These are phyloP conservation scores for Hortiboletus campestris DNA, from an alignment of 768 basidiomycete species.

Conservation along the genomic window DNA sequence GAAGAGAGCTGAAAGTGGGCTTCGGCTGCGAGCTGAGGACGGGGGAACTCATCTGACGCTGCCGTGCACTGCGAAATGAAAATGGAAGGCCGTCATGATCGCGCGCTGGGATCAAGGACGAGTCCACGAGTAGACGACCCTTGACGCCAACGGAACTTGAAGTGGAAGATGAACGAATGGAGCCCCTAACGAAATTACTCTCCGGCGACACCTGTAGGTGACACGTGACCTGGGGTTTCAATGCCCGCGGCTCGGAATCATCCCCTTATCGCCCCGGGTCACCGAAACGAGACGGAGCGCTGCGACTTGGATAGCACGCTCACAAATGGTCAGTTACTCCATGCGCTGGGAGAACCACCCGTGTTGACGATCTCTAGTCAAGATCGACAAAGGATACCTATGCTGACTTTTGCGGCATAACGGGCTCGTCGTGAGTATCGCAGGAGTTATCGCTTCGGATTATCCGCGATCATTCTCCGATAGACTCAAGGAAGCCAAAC, in stretches of 20 bases:
- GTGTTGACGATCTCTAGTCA: constrained; percentile 17
- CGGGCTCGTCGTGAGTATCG: constrained; percentile 65
- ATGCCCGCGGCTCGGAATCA: constrained; percentile 18
- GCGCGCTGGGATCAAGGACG: background rate
- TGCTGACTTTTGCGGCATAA: constrained; percentile 61
- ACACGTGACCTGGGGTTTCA: constrained; percentile 23
- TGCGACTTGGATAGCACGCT: background rate
- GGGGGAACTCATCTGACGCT: constrained; percentile 4
- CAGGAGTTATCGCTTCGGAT: background rate
- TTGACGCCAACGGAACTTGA: constrained; percentile 17
- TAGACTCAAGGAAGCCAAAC: constrained; percentile 55
- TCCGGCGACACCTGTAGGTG: constrained; percentile 1
- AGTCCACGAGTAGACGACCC: constrained; percentile 10
- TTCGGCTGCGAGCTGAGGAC: constrained; percentile 18
- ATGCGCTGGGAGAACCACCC: background rate
- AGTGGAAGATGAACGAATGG: background rate
- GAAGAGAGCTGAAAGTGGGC: constrained; percentile 4
- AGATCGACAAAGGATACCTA: constrained; percentile 42
- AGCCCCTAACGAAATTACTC: background rate
- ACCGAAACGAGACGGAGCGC: background rate
- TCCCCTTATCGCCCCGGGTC: constrained; percentile 19
- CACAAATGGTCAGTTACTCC: constrained; percentile 25
- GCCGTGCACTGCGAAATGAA: constrained; percentile 14
- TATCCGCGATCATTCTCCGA: constrained; percentile 2
- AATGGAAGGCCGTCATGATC: constrained; percentile 20